Percentiles rank a stretch among this genome's conserved stretches.
Conservation (phyloP, 768 basidiomycete species). For the Amanita fuliginea region DNA sequence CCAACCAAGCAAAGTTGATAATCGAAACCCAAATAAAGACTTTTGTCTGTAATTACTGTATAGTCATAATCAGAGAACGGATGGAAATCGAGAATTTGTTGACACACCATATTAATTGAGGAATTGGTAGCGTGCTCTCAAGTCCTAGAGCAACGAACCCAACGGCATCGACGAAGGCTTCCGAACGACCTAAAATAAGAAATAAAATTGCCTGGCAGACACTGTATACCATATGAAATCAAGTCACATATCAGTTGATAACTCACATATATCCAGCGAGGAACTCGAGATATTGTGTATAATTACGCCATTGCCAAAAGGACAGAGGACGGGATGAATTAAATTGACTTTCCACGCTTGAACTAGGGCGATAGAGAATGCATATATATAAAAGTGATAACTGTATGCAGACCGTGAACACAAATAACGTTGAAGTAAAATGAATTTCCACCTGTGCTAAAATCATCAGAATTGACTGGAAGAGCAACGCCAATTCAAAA, state of each 20-base stretch:
- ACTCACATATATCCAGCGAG: slow-evolving; percentile 67
- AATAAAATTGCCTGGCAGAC: slow-evolving; percentile 64
- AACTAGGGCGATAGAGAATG: slow-evolving; percentile 53
- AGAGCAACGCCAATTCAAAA: slow-evolving; percentile 67
- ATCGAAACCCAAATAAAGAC: slow-evolving; percentile 77
- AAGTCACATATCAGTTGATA: background rate
- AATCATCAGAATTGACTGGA: slow-evolving; percentile 83
- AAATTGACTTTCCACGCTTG: slow-evolving; percentile 47
- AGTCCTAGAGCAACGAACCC: slow-evolving; percentile 75
- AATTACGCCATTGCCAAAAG: slow-evolving; percentile 82
- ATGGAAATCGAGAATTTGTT: background rate
- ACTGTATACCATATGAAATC: slow-evolving; percentile 15
- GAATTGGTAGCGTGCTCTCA: slow-evolving; percentile 80
- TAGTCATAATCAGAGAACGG: background rate
- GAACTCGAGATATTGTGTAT: slow-evolving; percentile 75
- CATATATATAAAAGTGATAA: slow-evolving; percentile 76
- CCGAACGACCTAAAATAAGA: slow-evolving; percentile 59
- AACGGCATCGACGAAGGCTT: slow-evolving; percentile 47
- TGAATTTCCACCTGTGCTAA: slow-evolving; percentile 51
- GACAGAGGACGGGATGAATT: slow-evolving; percentile 54
- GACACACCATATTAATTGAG: slow-evolving; percentile 65
- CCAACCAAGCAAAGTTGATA: slow-evolving; percentile 78
- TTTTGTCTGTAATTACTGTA: slow-evolving; percentile 67
- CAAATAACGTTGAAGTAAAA: background rate
- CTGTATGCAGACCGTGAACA: slow-evolving; percentile 25